These are phyloP conservation scores for Saccharomycopsis microspora DNA, from an alignment of 805 yeast genomes.

Conservation along the genomic window DNA sequence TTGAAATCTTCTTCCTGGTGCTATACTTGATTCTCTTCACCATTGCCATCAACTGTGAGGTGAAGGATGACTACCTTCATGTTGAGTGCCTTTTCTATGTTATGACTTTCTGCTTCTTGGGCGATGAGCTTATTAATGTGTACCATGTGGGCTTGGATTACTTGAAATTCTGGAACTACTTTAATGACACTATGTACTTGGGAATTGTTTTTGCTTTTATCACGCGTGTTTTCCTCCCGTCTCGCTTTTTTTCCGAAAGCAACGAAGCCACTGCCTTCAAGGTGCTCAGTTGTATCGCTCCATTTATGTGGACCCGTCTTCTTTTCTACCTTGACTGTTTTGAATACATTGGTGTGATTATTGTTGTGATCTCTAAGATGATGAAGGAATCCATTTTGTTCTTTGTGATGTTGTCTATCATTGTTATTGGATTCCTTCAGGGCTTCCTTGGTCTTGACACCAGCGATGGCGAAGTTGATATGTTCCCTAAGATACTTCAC, in stretches of 20 bases:
- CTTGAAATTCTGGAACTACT: slow-evolving; percentile 66
- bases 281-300: slow-evolving; percentile 53
- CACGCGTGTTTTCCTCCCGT: slow-evolving; percentile 30
- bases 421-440: slow-evolving; percentile 72
- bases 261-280: slow-evolving; percentile 29
- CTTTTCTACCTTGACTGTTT: slow-evolving; percentile 53
- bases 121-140: slow-evolving; percentile 59
- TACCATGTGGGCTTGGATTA: slow-evolving; percentile 68
- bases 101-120: slow-evolving; percentile 52
- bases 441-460: slow-evolving; percentile 82
- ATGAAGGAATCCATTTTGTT: slow-evolving; percentile 77
- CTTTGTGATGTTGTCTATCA: slow-evolving; percentile 59
- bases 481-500: slow-evolving; percentile 50
- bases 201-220: slow-evolving; percentile 41
- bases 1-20: slow-evolving; percentile 59
- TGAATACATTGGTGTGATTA: slow-evolving; percentile 32
- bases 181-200: slow-evolving; percentile 58
- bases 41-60: slow-evolving; percentile 26
- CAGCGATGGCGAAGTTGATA: slow-evolving; percentile 74
- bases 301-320: slow-evolving; percentile 60
- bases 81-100: slow-evolving; percentile 48
- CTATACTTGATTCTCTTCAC: slow-evolving; percentile 54
- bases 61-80: slow-evolving; percentile 23
- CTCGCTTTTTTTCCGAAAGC: slow-evolving; percentile 20
- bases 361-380: slow-evolving; percentile 47